A percentile compares a stretch with the other conserved stretches of the same genome.
phyloP scores from a whole-genome alignment of 2,329 filamentous ascomycete species.

The Trichoderma aggressivum region DNA sequence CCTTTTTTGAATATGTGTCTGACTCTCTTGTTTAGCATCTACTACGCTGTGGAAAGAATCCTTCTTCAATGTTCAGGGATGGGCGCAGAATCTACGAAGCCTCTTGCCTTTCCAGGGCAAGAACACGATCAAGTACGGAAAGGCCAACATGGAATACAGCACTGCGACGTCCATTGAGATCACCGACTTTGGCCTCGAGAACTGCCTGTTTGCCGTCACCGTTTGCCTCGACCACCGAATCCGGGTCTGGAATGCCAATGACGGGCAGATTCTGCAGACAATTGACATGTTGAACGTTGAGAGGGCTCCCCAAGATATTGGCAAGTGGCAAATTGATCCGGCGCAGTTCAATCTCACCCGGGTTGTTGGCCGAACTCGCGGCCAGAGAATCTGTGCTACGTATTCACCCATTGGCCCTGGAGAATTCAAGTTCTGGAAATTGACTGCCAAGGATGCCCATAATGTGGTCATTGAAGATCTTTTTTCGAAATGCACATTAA shows the following conservation, averaged over 20 bases:
- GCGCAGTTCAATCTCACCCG: constrained; percentile 73
- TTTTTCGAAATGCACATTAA: constrained; percentile 57
- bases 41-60: constrained; percentile 61
- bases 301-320: constrained; percentile 62
- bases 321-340: constrained; percentile 76
- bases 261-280: constrained; percentile 71
- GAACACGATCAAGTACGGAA: constrained; percentile 61
- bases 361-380: constrained; percentile 58
- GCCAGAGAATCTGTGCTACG: constrained; percentile 63
- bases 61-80: constrained; percentile 70
- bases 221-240: constrained; percentile 86
- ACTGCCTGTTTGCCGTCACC: constrained; percentile 63
- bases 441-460: constrained; percentile 63
- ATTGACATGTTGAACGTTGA: constrained; percentile 73
- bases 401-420: constrained; percentile 85
- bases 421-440: constrained; percentile 90
- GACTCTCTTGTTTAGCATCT: constrained; percentile 25
- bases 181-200: constrained; percentile 48
- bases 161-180: constrained; percentile 62
- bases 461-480: constrained; percentile 66
- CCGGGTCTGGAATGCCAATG: constrained; percentile 84
- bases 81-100: constrained; percentile 63
- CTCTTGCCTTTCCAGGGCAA: constrained; percentile 64
- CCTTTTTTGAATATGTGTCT: background rate
- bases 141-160: constrained; percentile 62